phyloP scores from a whole-genome alignment of 345 rosid genomes.

The Salix caprea region DNA sequence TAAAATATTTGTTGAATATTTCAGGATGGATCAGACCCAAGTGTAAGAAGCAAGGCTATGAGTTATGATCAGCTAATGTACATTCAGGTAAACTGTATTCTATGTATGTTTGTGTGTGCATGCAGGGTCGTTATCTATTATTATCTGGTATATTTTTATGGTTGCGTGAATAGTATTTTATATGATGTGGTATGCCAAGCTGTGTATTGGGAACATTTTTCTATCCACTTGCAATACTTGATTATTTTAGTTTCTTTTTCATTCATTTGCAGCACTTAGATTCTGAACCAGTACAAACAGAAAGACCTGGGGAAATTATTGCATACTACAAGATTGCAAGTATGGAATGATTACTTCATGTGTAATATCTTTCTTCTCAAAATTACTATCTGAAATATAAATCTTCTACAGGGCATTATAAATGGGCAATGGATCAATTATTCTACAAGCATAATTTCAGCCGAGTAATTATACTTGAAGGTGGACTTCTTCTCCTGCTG shows the following conservation, averaged over 20 bases:
- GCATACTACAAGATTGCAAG: slow-evolving; percentile 95
- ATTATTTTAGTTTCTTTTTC: background rate
- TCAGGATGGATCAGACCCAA: slow-evolving; percentile 75
- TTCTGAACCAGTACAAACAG: slow-evolving; percentile 63
- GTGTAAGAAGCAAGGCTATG: slow-evolving; percentile 72
- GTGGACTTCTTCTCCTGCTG: slow-evolving; percentile 31
- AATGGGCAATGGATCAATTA: slow-evolving; percentile 90
- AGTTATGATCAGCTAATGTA: slow-evolving; percentile 76
- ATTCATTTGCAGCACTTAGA: slow-evolving; percentile 63
- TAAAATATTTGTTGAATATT: background rate
- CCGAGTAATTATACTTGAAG: slow-evolving; percentile 89
- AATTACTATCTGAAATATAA: slow-evolving; percentile 17
- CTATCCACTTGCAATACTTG: background rate
- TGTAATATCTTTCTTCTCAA: slow-evolving; percentile 5
- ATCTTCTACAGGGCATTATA: slow-evolving; percentile 65
- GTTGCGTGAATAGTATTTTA: background rate
- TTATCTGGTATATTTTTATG: background rate
- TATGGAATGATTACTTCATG: slow-evolving; percentile 37
- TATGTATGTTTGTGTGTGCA: background rate
- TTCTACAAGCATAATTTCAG: slow-evolving; percentile 78
- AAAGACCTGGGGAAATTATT: slow-evolving; percentile 85
- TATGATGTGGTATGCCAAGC: background rate
- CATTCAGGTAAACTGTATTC: slow-evolving; percentile 60
- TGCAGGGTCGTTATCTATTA: background rate
- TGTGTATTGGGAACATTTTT: background rate